Conservation (phyloP, 2,329 filamentous ascomycete genomes). For the Colletotrichum brevisporum region DNA sequence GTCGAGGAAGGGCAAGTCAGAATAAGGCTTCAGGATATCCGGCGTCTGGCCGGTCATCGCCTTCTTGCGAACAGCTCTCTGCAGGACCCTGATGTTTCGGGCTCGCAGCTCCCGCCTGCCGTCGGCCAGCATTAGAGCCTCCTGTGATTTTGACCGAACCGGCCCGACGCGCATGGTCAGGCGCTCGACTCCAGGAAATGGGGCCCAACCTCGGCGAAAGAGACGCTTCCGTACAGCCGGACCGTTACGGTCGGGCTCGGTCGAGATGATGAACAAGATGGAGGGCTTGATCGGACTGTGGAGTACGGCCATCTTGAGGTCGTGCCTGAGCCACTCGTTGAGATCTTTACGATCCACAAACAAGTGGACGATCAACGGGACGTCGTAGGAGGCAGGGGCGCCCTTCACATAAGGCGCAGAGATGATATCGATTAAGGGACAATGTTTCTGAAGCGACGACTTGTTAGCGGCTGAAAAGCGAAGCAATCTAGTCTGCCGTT, state of each 20-base stretch:
- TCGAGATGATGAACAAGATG: conserved; percentile 5
- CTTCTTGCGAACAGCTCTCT: conserved; percentile 1
- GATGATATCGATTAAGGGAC: neutral
- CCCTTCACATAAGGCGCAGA: conserved; percentile 1
- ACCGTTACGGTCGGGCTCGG: neutral
- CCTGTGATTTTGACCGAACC: neutral
- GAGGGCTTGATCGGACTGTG: neutral
- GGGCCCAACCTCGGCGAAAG: too few species aligned
- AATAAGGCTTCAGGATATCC: neutral
- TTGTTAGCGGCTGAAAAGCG: neutral
- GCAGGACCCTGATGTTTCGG: conserved; percentile 11
- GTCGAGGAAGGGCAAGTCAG: conserved; percentile 1
- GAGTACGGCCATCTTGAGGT: too few species aligned
- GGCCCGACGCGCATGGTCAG: neutral
- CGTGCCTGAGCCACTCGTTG: too few species aligned
- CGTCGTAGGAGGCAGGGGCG: neutral
- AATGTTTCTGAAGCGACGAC: neutral
- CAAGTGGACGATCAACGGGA: conserved; percentile 2
- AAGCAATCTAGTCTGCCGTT: neutral
- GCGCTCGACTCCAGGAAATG: neutral
- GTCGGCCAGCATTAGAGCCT: neutral
- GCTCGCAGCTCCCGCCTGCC: neutral
- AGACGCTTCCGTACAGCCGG: neutral
- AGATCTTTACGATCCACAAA: neutral
- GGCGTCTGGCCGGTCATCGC: neutral